Evolutionary conservation across 164 flowering plant genomes (phyloP).

Genomic region (Annona squamosa): DNA sequence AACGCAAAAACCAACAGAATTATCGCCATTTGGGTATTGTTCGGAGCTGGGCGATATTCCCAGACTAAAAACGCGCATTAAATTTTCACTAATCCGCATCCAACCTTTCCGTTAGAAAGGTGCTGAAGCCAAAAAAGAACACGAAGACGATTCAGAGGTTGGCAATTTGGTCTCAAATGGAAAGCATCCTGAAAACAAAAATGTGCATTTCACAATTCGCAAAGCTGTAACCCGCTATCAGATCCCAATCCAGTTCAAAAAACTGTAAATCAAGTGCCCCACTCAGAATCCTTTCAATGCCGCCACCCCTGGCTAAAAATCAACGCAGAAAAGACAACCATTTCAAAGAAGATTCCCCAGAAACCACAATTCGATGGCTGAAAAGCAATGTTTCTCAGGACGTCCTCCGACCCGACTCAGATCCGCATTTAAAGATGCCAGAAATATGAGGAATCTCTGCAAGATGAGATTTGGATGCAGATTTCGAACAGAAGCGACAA

Average conservation of each 20-base stretch:
- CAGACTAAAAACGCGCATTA: neutral
- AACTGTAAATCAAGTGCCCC: neutral
- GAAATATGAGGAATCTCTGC: neutral
- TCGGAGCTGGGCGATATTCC: neutral
- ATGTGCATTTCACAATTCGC: neutral
- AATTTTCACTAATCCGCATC: neutral
- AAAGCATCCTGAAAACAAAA: neutral
- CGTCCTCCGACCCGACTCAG: neutral
- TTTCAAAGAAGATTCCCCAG: neutral
- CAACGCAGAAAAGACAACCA: neutral
- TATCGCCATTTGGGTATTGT: too few relatives aligned
- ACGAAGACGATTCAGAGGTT: neutral
- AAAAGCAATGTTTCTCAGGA: neutral
- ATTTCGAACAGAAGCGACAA: constrained; percentile 6
- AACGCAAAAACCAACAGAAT: too few relatives aligned
- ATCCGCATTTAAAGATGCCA: neutral
- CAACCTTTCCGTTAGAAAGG: neutral
- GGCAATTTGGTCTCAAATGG: neutral
- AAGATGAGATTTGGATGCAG: neutral
- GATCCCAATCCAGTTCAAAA: neutral
- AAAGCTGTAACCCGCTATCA: neutral
- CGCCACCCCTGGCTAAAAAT: neutral
- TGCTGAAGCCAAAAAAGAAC: neutral
- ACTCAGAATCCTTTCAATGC: neutral
- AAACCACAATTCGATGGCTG: neutral